Evolutionary conservation across 306 rosid species (phyloP).

Genomic region (Prunus mongolica): DNA sequence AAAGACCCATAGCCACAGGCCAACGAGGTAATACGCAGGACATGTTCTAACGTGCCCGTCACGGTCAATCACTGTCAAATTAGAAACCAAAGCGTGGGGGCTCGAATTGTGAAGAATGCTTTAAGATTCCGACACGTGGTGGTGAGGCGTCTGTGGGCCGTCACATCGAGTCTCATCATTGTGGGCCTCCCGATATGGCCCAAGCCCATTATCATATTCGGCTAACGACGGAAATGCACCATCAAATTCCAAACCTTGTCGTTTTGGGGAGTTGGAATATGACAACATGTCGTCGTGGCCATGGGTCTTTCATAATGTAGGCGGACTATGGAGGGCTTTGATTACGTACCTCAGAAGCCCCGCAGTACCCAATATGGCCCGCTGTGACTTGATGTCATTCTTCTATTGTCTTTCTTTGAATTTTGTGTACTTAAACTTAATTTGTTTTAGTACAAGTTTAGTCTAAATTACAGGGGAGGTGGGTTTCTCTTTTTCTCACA

Average conservation of each 20-base stretch:
- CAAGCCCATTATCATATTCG: not conserved
- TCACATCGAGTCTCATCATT: not conserved
- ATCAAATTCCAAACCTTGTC: not conserved
- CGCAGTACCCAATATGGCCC: not conserved
- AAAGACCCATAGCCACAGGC: too few species aligned
- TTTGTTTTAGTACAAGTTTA: too few species aligned
- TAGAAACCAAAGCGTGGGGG: not conserved
- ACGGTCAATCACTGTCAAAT: not conserved
- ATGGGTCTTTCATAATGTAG: not conserved
- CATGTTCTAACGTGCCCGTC: not conserved
- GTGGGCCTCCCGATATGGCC: not conserved
- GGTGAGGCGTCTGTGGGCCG: not conserved
- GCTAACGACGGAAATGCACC: not conserved
- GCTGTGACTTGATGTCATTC: too few species aligned
- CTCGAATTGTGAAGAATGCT: not conserved
- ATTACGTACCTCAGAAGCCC: too few species aligned
- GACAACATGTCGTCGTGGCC: not conserved
- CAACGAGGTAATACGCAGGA: not conserved
- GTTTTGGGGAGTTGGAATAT: not conserved
- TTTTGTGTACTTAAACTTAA: too few species aligned
- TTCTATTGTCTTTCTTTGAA: too few species aligned
- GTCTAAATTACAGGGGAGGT: fast-evolving
- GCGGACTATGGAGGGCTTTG: not conserved
- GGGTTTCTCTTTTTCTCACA: too few species aligned
- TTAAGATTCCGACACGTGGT: not conserved